Percentiles rank a stretch among this genome's conserved stretches.
phyloP scores from a whole-genome alignment of 768 basidiomycete genomes.

The Hygrophorus pudorinus region DNA sequence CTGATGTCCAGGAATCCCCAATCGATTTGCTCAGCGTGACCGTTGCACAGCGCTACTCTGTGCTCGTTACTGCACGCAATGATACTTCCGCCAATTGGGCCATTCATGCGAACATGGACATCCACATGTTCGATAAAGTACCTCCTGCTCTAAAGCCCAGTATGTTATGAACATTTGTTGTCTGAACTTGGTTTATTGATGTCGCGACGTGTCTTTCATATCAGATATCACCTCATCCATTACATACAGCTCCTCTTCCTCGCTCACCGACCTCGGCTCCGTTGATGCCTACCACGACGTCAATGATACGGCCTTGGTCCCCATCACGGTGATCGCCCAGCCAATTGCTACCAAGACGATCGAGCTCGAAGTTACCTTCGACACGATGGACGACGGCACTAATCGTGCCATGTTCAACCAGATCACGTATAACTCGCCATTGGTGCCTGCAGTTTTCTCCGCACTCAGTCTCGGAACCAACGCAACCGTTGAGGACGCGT shows the following conservation, averaged over 20 bases:
- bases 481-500: conserved; percentile 56
- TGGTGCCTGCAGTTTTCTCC: conserved; percentile 72
- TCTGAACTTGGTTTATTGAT: neutral
- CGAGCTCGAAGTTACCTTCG: conserved; percentile 66
- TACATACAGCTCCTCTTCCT: conserved; percentile 51
- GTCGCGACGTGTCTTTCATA: neutral
- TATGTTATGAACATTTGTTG: conserved; percentile 21
- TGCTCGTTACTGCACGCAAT: conserved; percentile 86
- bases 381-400: conserved; percentile 78
- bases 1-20: conserved; percentile 65
- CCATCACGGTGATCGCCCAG: conserved; percentile 43
- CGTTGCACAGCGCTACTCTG: conserved; percentile 88
- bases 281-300: conserved; percentile 51
- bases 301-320: conserved; percentile 61
- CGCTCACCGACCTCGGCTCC: conserved; percentile 41
- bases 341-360: conserved; percentile 43
- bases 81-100: conserved; percentile 79
- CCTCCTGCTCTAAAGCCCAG: conserved; percentile 69
- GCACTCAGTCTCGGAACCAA: conserved; percentile 67
- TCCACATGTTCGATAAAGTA: conserved; percentile 78
- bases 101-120: conserved; percentile 87
- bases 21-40: conserved; percentile 66
- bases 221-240: conserved; percentile 78
- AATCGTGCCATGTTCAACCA: conserved; percentile 75
- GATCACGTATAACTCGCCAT: conserved; percentile 56